These are phyloP conservation scores for Buxus sempervirens DNA, from an alignment of 164 flowering plant genomes.

Conservation along the genomic window DNA sequence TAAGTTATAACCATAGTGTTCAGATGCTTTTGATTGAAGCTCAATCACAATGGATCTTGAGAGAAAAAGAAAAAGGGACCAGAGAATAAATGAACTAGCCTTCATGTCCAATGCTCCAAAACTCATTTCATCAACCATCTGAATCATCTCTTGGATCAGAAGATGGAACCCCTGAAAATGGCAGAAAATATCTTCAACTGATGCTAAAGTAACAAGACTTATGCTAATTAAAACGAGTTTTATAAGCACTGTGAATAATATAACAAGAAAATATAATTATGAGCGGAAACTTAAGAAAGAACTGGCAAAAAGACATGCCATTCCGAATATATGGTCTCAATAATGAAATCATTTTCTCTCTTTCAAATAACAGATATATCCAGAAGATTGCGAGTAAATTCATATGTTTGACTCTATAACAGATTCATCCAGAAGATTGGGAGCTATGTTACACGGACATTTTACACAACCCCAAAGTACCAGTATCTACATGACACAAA, in stretches of 20 bases:
- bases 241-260: neutral
- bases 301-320: neutral
- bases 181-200: neutral
- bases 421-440: too few relatives aligned
- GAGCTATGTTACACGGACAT: too few relatives aligned
- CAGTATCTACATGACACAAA: too few relatives aligned
- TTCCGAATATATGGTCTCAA: neutral
- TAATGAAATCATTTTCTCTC: neutral
- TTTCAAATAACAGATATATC: too few relatives aligned
- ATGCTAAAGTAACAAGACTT: neutral
- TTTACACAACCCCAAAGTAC: too few relatives aligned
- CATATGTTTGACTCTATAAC: too few relatives aligned
- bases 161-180: constrained; percentile 50
- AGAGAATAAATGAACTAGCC: constrained; percentile 28
- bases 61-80: neutral
- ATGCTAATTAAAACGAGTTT: neutral
- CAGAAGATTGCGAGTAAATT: too few relatives aligned
- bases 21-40: neutral
- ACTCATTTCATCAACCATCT: constrained; percentile 23
- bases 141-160: constrained; percentile 45
- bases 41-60: neutral
- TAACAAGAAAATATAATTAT: neutral
- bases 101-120: constrained; percentile 22
- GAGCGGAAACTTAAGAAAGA: neutral
- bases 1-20: neutral